phyloP scores from a whole-genome alignment of 2,329 filamentous ascomycete genomes.

The Stemphylium vesicarium region DNA sequence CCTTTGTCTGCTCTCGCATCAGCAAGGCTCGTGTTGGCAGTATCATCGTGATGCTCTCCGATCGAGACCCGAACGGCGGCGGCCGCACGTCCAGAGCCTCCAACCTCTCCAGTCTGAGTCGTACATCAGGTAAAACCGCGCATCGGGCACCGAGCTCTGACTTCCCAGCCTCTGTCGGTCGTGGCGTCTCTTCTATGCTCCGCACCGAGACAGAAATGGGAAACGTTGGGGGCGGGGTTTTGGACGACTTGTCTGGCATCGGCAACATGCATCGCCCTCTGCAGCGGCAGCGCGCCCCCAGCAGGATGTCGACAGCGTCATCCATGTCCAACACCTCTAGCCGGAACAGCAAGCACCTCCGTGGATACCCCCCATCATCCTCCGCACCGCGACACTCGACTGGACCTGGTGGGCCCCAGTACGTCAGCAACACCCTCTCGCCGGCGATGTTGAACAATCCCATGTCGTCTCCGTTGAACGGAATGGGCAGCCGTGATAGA shows the following conservation, averaged over 20 bases:
- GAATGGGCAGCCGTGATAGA: conserved; percentile 27
- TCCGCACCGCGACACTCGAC: conserved; percentile 49
- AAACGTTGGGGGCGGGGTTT: conserved; percentile 47
- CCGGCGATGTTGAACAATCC: conserved; percentile 41
- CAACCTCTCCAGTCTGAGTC: conserved; percentile 50
- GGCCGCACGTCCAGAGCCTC: conserved; percentile 57
- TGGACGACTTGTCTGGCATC: conserved; percentile 48
- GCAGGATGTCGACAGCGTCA: conserved; percentile 50
- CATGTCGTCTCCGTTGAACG: conserved; percentile 39
- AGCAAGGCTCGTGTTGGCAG: conserved; percentile 1
- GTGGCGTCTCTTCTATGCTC: conserved; percentile 58
- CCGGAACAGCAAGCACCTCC: conserved; percentile 43
- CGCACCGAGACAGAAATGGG: conserved; percentile 58
- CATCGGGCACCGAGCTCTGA: conserved; percentile 36
- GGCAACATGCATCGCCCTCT: conserved; percentile 46
- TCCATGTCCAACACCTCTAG: conserved; percentile 53
- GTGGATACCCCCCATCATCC: conserved; percentile 49
- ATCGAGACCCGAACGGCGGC: conserved; percentile 53
- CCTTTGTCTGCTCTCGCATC: background rate
- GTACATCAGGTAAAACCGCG: conserved; percentile 39
- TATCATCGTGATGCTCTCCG: conserved; percentile 51
- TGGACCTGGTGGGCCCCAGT: conserved; percentile 51
- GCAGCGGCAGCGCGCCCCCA: conserved; percentile 40
- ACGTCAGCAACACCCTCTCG: conserved; percentile 46
- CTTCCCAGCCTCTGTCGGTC: conserved; percentile 39